Evolutionary conservation across 805 yeast genomes (phyloP).

Genomic region (Torulaspora maleeae): DNA sequence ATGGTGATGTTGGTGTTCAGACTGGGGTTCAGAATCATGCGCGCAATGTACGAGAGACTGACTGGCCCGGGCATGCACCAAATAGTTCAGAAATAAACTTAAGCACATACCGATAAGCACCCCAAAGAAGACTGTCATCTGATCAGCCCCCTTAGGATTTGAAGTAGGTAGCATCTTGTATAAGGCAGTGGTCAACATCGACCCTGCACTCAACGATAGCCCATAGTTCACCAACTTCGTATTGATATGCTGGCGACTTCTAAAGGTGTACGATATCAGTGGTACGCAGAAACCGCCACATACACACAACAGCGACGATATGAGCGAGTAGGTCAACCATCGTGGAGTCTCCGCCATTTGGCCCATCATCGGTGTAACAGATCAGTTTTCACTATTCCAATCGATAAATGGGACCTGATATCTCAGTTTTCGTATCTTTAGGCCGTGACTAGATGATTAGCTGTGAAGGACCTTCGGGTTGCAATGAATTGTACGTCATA

Average conservation of each 20-base stretch:
- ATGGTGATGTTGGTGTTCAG: constrained; percentile 22
- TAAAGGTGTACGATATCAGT: constrained; percentile 19
- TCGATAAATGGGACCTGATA: too few relatives aligned
- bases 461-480: too few relatives aligned
- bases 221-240: constrained; percentile 67
- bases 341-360: constrained; percentile 19
- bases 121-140: constrained; percentile 43
- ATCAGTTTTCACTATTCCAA: neutral
- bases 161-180: constrained; percentile 62
- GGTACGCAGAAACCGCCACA: constrained; percentile 64
- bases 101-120: constrained; percentile 51
- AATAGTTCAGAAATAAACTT: constrained; percentile 55
- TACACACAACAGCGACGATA: constrained; percentile 67
- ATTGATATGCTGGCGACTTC: constrained; percentile 29
- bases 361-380: neutral
- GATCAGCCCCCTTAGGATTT: constrained; percentile 43
- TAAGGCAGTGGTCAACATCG: constrained; percentile 72
- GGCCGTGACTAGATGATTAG: too few relatives aligned
- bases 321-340: constrained; percentile 39
- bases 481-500: too few relatives aligned
- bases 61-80: constrained; percentile 71
- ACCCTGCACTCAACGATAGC: constrained; percentile 75
- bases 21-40: constrained; percentile 41
- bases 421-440: too few relatives aligned
- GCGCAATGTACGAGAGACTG: constrained; percentile 84